Evolutionary conservation across 306 rosid species (phyloP), one percentile per base, ranked within the genome.

Genomic region (Phaseolus lunatus): DNA sequence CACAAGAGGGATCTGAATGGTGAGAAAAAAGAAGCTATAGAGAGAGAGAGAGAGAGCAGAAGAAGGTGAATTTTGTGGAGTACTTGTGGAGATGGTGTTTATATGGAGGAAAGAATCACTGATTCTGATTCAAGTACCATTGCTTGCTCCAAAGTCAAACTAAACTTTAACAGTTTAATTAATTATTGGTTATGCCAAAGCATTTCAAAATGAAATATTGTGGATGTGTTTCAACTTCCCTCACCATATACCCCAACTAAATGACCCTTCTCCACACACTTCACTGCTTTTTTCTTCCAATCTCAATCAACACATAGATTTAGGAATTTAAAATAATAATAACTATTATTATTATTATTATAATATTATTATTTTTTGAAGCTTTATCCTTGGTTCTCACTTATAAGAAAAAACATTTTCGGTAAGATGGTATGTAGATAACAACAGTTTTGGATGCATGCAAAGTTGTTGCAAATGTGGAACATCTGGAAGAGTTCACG

Each of bases 111-210:
- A 19, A 57, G 13, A 35, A 27, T 70, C 50, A 67, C 41, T 72
- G 9, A 57, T 54, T 82, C 24, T 12, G 47, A 69, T 27, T 4
- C 10, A 52, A 58, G 69, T 52, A 61, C 78, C 53, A 64, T 78
- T 70, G 58, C 71, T 45, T 10, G 33, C 14, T 22, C 33, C 39
- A 20, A 71, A 58, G 82, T 77, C 82, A 82, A 82, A 76, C 29
- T 70, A 70, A 29, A 24, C 58, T 77, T 77, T 59, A 52, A 19
- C 77, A 65, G 2, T 1, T 50, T 43, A 4, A 15, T 15, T 70
- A 24, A 22, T 72, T 47, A 52, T 82, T 82, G 54, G 24, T 56
- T 41, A 5, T 19, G 47, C 20, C 24, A 75, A 57, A 48, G 52
- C 27, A 16, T 41, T 50, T 49, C 13, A 49, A 27, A 70, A 50